Conservation (phyloP, 441 rosid genomes). For the Breynia disticha region DNA sequence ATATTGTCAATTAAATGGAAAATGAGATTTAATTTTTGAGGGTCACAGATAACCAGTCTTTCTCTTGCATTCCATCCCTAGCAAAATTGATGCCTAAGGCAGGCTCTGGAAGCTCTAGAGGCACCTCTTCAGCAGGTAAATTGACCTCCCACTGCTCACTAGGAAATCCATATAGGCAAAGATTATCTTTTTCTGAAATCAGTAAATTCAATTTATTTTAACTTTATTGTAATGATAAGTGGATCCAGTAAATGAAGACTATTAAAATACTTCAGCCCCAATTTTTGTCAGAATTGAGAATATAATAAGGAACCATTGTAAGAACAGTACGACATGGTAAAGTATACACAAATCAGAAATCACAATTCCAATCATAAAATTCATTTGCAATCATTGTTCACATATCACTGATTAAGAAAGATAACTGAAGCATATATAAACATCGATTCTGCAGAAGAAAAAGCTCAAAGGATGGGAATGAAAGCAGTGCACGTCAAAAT, state of each 20-base stretch:
- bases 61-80: constrained; percentile 70
- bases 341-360: neutral
- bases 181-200: constrained; percentile 50
- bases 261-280: neutral
- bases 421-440: too few relatives aligned
- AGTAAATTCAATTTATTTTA: neutral
- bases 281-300: neutral
- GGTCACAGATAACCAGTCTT: constrained; percentile 64
- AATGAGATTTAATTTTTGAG: too few relatives aligned
- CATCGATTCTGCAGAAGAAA: too few relatives aligned
- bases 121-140: constrained; percentile 78
- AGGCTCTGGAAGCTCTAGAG: constrained; percentile 65
- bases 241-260: neutral
- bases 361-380: neutral
- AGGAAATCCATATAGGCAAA: constrained; percentile 58
- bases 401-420: too few relatives aligned
- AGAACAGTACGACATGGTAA: neutral
- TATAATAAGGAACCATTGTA: neutral
- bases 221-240: neutral
- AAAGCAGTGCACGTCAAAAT: too few relatives aligned
- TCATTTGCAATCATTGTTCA: neutral
- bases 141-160: constrained; percentile 71
- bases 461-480: too few relatives aligned
- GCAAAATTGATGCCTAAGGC: constrained; percentile 71
- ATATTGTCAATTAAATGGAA: too few relatives aligned